Evolutionary conservation across 1,284 basidiomycete genomes (phyloP), one percentile per base, ranked within the genome.

Genomic region (Phaffia rhodozyma): DNA sequence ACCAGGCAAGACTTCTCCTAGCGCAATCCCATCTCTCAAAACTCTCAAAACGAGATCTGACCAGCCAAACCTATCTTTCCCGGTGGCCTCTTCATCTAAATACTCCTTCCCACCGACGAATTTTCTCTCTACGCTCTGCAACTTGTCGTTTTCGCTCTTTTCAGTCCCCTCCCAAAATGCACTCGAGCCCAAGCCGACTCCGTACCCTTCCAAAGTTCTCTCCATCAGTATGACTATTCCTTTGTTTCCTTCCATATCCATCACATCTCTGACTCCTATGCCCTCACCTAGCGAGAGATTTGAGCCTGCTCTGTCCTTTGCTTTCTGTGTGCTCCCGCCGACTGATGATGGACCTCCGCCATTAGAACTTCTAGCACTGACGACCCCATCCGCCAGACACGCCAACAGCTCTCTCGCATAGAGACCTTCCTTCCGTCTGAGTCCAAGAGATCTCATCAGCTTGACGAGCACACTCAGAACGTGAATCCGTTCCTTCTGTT

Each of bases 1-100:
- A 87, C 92, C 91, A 65, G 91, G 89, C n/a, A 97, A 77, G 21
- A 89, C 83, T 75, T 97, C 91, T 4, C 90, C 87, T 13, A 97
- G 84, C 0, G 86, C 84, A 43, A 97, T 86, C 0, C 91, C 89
- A 72, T 97, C 93, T 56, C 91, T 84, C 48, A 97, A 80, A 38
- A 94, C 84, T 38, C 89, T 89, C 38, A 94, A 82, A 75, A 97
- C 93, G 56, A 97, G 79, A 71, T 92, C 89, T 0, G 89, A 86
- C 94, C 93, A 98, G 1, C 93, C 92, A 72, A 86, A 91, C 3
- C 66, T 62, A 1, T 81, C 29, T 13, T 58, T 75, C 73, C 65
- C 58, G 51, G 69, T 71, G 52, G 71, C 66, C 69, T 75, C 67
- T 43, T 63, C 47, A 51, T 66, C 61, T 61, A 47, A 62, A 30